Evolutionary conservation across 2,329 filamentous ascomycete genomes (phyloP), one percentile per base, ranked within the genome.

Genomic region (Aureobasidium sp.): DNA sequence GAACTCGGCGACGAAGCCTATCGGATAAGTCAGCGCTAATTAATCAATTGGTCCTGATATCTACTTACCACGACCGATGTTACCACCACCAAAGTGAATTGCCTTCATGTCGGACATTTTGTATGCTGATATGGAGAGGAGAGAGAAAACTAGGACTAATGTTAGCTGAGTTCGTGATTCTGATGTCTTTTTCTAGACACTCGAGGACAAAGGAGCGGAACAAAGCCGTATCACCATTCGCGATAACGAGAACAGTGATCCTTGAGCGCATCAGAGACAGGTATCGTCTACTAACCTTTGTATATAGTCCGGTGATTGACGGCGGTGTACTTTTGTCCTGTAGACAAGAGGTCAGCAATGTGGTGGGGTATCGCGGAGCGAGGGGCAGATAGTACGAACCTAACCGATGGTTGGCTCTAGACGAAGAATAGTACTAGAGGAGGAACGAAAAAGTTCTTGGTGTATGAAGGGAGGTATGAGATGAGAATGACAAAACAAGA

Each of bases 1-100:
- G 79, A 97, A 94, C 78, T 91, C 91, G 71, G 88, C 90, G 61
- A 94, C 90, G 69, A 94, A 94, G 75, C 90, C 89, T 65, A 39
- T 36, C 46, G 41, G 32, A 20, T 24, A 37, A 13, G 37, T 59
- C 12, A 55, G 52, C 26, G 5, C 27, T 29, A 17, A 12, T 2
- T 20, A 29, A 13, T 43, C 43, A 24, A 50, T 29, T 13, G 4
- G 17, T 9, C 6, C 27, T 5, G 6, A 27, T 9, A 5, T 46
- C 55, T 50, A 52, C 36, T 32, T 62, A 78, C 74, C 78, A 73
- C 79, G 78, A 69, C 79, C 79, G 66, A 81, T 81, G 75, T 81
- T 81, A 67, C 79, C 79, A 66, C 79, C 79, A 66, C 79, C 79
- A 67, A 81, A 81, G 72, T 81, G 79, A 59, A 81, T 74, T 65